Evolutionary conservation across 2,329 filamentous ascomycete species (phyloP).

Genomic region (Xylariales sp.): DNA sequence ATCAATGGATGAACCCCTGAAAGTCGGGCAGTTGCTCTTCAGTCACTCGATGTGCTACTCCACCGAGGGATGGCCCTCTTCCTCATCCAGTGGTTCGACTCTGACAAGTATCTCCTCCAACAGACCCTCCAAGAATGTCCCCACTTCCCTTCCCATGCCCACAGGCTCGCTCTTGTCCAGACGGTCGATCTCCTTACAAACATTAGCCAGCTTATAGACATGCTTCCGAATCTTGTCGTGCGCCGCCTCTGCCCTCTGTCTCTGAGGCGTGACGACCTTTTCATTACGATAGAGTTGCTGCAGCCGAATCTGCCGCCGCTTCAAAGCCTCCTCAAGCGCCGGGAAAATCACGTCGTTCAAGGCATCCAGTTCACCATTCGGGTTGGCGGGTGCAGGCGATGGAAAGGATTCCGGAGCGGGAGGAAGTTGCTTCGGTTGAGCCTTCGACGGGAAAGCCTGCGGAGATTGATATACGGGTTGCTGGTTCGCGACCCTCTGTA

Average conservation of each 20-base stretch:
- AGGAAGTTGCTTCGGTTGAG: slow-evolving; percentile 44
- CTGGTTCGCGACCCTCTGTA: slow-evolving; percentile 19
- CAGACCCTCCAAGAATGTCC: slow-evolving; percentile 84
- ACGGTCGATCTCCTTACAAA: slow-evolving; percentile 87
- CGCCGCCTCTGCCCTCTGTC: slow-evolving; percentile 64
- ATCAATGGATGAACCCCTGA: no score
- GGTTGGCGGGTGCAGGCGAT: slow-evolving; percentile 49
- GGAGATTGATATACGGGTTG: slow-evolving; percentile 28
- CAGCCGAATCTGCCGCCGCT: slow-evolving; percentile 64
- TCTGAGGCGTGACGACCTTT: slow-evolving; percentile 51
- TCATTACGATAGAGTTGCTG: slow-evolving; percentile 45
- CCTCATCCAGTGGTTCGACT: slow-evolving; percentile 81
- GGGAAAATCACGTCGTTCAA: slow-evolving; percentile 89
- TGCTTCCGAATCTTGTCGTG: slow-evolving; percentile 80
- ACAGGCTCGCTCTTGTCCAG: slow-evolving; percentile 83
- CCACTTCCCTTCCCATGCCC: slow-evolving; percentile 88
- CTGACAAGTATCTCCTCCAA: slow-evolving; percentile 90
- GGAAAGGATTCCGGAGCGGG: slow-evolving; percentile 48
- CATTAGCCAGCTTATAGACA: slow-evolving; percentile 74
- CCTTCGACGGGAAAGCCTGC: slow-evolving; percentile 50
- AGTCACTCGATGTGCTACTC: no score
- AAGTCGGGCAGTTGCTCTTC: no score
- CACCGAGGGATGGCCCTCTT: no score
- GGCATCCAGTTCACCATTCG: slow-evolving; percentile 72
- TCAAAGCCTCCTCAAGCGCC: slow-evolving; percentile 84